phyloP scores from a whole-genome alignment of 2,329 filamentous ascomycete species.

The Phyllosticta citribraziliensis region DNA sequence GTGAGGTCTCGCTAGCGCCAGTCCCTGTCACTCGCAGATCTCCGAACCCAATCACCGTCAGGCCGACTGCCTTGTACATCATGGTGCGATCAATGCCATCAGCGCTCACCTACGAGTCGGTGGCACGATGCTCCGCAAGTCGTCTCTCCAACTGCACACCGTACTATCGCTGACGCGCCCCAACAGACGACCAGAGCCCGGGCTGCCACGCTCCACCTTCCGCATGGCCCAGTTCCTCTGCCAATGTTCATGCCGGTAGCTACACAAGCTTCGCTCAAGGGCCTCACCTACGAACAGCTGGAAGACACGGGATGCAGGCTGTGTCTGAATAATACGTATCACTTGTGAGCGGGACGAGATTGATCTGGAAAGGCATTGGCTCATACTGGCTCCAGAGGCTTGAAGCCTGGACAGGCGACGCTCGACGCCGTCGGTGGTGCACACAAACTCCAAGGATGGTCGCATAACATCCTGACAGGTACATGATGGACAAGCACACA shows the following conservation, averaged over 20 bases:
- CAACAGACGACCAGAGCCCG: constrained; percentile 76
- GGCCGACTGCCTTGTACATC: background rate
- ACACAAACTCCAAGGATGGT: constrained; percentile 91
- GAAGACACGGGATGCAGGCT: constrained; percentile 81
- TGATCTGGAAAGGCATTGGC: background rate
- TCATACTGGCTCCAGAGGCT: constrained; percentile 42
- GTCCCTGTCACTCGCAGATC: background rate
- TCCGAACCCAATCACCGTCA: background rate
- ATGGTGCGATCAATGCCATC: constrained; percentile 28
- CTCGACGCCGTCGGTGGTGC: constrained; percentile 83
- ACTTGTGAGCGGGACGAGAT: constrained; percentile 45
- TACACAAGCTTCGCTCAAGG: constrained; percentile 91
- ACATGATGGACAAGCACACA: constrained; percentile 11
- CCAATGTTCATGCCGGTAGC: constrained; percentile 98
- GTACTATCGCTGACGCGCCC: constrained; percentile 2
- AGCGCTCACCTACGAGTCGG: constrained; percentile 28
- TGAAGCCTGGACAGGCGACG: constrained; percentile 88
- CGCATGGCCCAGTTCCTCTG: constrained; percentile 59
- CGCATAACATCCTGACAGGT: constrained; percentile 82
- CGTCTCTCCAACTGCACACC: background rate
- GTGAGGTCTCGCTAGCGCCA: background rate
- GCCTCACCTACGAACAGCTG: constrained; percentile 82
- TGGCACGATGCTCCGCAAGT: constrained; percentile 29
- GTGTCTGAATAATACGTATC: constrained; percentile 97
- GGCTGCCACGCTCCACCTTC: constrained; percentile 75